Percentiles rank a stretch among this genome's conserved stretches.
These are phyloP conservation scores for Lactarius akahatsu DNA, from an alignment of 768 basidiomycete genomes.

Conservation along the genomic window DNA sequence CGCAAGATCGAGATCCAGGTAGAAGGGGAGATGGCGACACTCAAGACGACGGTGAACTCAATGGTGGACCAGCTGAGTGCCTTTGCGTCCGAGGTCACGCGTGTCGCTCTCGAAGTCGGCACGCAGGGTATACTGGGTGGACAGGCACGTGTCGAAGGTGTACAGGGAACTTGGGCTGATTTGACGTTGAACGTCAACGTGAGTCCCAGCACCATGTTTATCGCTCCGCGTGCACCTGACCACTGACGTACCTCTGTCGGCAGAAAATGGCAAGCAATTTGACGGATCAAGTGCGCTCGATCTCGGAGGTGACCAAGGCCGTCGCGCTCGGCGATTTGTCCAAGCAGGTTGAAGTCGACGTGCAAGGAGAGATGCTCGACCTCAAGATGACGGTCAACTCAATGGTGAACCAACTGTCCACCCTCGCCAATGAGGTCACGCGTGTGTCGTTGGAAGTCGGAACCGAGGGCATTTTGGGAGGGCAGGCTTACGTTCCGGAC, in stretches of 20 bases:
- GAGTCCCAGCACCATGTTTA: conserved; percentile 30
- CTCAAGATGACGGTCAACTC: conserved; percentile 77
- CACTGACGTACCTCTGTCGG: conserved; percentile 1
- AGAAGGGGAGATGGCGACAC: conserved; percentile 78
- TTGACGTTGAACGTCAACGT: conserved; percentile 87
- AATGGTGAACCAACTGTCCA: conserved; percentile 73
- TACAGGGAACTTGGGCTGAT: conserved; percentile 89
- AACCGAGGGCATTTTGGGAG: conserved; percentile 89
- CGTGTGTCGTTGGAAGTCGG: conserved; percentile 91
- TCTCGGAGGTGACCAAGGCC: conserved; percentile 80
- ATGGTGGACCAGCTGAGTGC: conserved; percentile 88
- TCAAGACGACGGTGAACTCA: conserved; percentile 79
- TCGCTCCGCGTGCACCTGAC: not conserved
- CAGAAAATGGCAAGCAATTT: conserved; percentile 88
- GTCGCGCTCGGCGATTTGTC: conserved; percentile 81
- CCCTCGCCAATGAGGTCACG: conserved; percentile 80
- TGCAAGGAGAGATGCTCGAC: conserved; percentile 92
- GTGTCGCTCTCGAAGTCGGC: conserved; percentile 83
- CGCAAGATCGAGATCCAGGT: conserved; percentile 89
- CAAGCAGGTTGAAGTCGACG: conserved; percentile 86
- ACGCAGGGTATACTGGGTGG: conserved; percentile 87
- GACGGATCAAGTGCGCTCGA: conserved; percentile 86
- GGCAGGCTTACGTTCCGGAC: conserved; percentile 88
- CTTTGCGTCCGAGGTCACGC: conserved; percentile 77
- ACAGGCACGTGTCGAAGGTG: conserved; percentile 83